Evolutionary conservation across 768 basidiomycete species (phyloP).

Genomic region (Boletus sensibilis): DNA sequence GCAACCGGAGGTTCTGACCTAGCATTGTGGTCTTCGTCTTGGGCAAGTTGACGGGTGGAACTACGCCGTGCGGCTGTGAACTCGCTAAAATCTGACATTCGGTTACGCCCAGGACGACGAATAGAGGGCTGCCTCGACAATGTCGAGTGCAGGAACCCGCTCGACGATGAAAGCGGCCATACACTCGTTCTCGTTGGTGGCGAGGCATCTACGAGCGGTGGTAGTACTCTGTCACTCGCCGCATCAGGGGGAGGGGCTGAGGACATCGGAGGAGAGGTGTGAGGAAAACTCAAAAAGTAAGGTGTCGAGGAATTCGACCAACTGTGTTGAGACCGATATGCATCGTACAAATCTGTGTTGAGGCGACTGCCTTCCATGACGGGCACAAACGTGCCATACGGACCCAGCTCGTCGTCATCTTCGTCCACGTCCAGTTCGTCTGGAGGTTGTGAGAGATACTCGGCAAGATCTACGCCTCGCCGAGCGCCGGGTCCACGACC

Average conservation of each 20-base stretch:
- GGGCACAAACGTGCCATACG: conserved; percentile 35
- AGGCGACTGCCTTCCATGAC: conserved; percentile 53
- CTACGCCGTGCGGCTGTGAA: conserved; percentile 67
- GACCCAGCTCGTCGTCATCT: conserved; percentile 64
- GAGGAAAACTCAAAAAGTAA: conserved; percentile 22
- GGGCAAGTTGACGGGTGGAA: conserved; percentile 36
- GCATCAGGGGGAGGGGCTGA: conserved; percentile 28
- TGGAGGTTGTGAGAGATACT: conserved; percentile 52
- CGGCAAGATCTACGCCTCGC: conserved; percentile 42
- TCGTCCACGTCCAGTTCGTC: conserved; percentile 62
- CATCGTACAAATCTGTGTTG: conserved; percentile 65
- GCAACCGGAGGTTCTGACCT: conserved; percentile 11
- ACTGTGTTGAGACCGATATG: conserved; percentile 44
- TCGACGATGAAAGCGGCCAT: conserved; percentile 28
- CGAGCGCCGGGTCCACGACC: conserved; percentile 36
- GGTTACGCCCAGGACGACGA: conserved; percentile 53
- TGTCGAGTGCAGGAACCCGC: conserved; percentile 27
- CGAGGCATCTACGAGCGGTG: conserved; percentile 29
- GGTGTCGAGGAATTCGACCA: conserved; percentile 31
- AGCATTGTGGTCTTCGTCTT: conserved; percentile 25
- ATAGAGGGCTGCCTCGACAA: conserved; percentile 59
- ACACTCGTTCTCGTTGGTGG: conserved; percentile 18
- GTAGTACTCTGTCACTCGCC: conserved; percentile 25
- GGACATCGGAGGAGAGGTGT: conserved; percentile 27
- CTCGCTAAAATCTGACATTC: conserved; percentile 69